phyloP scores from a whole-genome alignment of 208 protist species.

The Porcisia deanei region DNA sequence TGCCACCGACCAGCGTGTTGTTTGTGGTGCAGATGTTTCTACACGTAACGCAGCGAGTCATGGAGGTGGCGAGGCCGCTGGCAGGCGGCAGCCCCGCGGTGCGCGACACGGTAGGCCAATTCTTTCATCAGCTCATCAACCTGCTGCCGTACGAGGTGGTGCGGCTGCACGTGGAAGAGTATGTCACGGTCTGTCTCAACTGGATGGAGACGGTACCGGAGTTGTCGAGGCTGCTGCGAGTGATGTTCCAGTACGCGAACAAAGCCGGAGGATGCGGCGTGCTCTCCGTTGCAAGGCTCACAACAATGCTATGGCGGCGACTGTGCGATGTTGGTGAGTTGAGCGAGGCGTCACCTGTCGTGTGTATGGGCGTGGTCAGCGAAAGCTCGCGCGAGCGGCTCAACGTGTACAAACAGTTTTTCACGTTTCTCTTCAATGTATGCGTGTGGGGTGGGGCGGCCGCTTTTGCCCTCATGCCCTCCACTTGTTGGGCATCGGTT shows the following conservation, averaged over 20 bases:
- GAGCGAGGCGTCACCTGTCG: slow-evolving; percentile 34
- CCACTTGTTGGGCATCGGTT: slow-evolving; percentile 27
- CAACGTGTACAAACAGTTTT: slow-evolving; percentile 73
- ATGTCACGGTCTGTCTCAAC: slow-evolving; percentile 44
- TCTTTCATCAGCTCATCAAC: slow-evolving; percentile 71
- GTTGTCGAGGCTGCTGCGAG: slow-evolving; percentile 63
- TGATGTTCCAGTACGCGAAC: slow-evolving; percentile 67
- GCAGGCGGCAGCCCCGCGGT: slow-evolving; percentile 35
- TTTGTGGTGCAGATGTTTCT: slow-evolving; percentile 41
- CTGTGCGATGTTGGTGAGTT: slow-evolving; percentile 43
- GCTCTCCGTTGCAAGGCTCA: slow-evolving; percentile 32
- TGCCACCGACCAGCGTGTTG: slow-evolving; percentile 13
- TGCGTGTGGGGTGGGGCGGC: slow-evolving; percentile 50
- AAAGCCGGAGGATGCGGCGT: slow-evolving; percentile 40
- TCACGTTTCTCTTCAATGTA: slow-evolving; percentile 52
- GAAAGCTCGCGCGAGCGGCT: slow-evolving; percentile 62
- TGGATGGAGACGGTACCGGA: slow-evolving; percentile 67
- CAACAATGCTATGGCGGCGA: slow-evolving; percentile 51
- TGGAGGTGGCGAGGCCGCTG: slow-evolving; percentile 36
- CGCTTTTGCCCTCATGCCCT: slow-evolving; percentile 44
- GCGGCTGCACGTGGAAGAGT: slow-evolving; percentile 39
- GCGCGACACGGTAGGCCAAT: slow-evolving; percentile 55
- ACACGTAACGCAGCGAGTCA: slow-evolving; percentile 41
- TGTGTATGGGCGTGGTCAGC: slow-evolving; percentile 63
- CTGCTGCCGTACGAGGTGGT: slow-evolving; percentile 56